Conservation (phyloP, 495 filamentous ascomycete genomes). For the Aspergillus kassunensis region DNA sequence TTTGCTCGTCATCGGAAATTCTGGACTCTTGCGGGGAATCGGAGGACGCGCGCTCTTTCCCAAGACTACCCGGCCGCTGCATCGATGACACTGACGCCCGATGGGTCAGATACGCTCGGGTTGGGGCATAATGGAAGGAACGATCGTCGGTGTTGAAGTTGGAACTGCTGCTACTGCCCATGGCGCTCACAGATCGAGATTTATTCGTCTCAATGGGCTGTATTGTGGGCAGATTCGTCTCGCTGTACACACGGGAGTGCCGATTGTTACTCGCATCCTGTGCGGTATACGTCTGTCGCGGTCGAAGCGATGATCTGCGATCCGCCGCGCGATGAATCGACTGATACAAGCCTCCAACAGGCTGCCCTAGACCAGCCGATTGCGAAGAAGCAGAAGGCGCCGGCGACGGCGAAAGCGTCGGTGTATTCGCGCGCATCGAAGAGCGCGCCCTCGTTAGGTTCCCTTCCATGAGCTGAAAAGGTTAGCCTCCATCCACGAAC, state of each 20-base stretch:
- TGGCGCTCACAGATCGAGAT: constrained; percentile 41
- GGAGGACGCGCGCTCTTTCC: constrained; percentile 17
- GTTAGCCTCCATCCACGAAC: constrained; percentile 4
- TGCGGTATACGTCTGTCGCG: constrained; percentile 33
- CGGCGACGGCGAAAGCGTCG: constrained; percentile 48
- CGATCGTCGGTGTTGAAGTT: constrained; percentile 35
- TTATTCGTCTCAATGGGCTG: constrained; percentile 26
- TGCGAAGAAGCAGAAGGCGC: constrained; percentile 26
- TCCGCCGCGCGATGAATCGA: constrained; percentile 39
- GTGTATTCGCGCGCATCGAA: constrained; percentile 59
- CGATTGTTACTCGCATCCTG: constrained; percentile 41
- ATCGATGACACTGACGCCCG: constrained; percentile 35
- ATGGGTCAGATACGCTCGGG: constrained; percentile 37
- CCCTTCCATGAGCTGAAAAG: constrained; percentile 78
- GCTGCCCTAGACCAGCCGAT: constrained; percentile 27
- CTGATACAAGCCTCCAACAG: constrained; percentile 38
- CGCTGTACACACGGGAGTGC: constrained; percentile 54
- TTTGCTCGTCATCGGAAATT: constrained; percentile 18
- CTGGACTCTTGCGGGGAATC: constrained; percentile 28
- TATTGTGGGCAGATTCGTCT: constrained; percentile 49
- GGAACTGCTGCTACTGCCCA: constrained; percentile 37
- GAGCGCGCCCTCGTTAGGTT: constrained; percentile 78
- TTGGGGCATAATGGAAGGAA: constrained; percentile 39
- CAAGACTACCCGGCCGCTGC: constrained; percentile 14
- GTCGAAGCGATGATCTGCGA: constrained; percentile 36